Evolutionary conservation across 495 filamentous ascomycete species (phyloP).

Genomic region (Cudoniella acicularis): DNA sequence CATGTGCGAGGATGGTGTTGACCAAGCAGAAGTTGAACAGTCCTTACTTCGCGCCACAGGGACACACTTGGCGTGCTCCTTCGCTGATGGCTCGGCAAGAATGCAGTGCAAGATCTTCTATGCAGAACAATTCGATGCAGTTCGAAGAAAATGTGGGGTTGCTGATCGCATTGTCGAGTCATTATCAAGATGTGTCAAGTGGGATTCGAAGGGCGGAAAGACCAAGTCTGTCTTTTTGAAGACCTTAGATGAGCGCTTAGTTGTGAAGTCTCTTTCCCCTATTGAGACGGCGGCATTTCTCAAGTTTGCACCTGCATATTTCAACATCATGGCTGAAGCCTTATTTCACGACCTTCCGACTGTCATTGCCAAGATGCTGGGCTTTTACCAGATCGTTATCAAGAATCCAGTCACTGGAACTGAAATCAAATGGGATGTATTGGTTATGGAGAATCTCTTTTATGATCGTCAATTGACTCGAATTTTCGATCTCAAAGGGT

Average conservation of each 20-base stretch:
- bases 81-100: constrained; percentile 82
- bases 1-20: constrained; percentile 24
- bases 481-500: constrained; percentile 98
- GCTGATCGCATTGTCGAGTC: constrained; percentile 93
- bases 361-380: constrained; percentile 98
- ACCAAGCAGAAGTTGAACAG: constrained; percentile 62
- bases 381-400: constrained; percentile 95
- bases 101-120: constrained; percentile 99
- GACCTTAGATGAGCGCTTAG: constrained; percentile 90
- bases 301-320: constrained; percentile 93
- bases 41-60: constrained; percentile 77
- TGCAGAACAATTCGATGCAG: constrained; percentile 94
- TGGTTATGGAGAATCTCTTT: constrained; percentile 98
- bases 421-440: constrained; percentile 90
- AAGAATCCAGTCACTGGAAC: constrained; percentile 88
- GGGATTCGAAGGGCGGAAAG: constrained; percentile 98
- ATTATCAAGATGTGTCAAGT: constrained; percentile 90
- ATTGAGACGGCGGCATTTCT: constrained; percentile 93
- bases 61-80: constrained; percentile 92
- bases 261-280: constrained; percentile 76
- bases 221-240: constrained; percentile 98
- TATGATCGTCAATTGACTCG: constrained; percentile 88
- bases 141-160: constrained; percentile 88
- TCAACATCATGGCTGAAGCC: constrained; percentile 92
- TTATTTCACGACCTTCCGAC: constrained; percentile 95